These are phyloP conservation scores for Leccinum ochraceum DNA, from an alignment of 768 basidiomycete species.

Conservation along the genomic window DNA sequence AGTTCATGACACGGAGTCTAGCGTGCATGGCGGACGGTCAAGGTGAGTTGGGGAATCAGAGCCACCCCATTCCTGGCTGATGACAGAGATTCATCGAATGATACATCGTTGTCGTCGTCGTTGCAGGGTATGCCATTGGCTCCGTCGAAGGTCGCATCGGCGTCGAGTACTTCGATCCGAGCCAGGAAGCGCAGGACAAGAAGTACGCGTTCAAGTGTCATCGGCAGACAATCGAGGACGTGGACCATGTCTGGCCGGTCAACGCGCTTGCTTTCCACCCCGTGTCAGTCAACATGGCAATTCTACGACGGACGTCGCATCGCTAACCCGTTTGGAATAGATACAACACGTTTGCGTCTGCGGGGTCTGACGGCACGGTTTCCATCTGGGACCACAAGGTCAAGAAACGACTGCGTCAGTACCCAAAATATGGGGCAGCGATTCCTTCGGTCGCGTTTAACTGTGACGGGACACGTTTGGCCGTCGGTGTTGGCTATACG, in stretches of 20 bases:
- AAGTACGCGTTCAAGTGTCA: constrained; percentile 95
- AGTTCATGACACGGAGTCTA: constrained; percentile 91
- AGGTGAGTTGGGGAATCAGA: constrained; percentile 48
- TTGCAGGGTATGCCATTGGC: constrained; percentile 83
- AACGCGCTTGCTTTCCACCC: constrained; percentile 96
- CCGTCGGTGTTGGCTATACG: constrained; percentile 84
- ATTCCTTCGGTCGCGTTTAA: constrained; percentile 85
- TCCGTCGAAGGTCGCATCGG: constrained; percentile 97
- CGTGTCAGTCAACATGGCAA: constrained; percentile 44
- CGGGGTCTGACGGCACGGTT: constrained; percentile 91
- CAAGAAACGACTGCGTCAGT: constrained; percentile 93
- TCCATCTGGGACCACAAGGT: constrained; percentile 98
- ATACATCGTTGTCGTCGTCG: background rate
- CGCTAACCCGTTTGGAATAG: constrained; percentile 36
- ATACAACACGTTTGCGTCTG: constrained; percentile 93
- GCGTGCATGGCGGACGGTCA: constrained; percentile 93
- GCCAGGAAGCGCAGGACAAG: constrained; percentile 71
- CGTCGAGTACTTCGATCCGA: constrained; percentile 94
- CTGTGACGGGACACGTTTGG: constrained; percentile 78
- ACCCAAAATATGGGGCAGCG: constrained; percentile 71
- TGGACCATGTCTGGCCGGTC: constrained; percentile 96
- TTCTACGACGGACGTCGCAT: background rate
- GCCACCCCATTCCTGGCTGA: background rate
- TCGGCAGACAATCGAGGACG: constrained; percentile 83
- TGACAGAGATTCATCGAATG: background rate